phyloP scores from a whole-genome alignment of 805 yeast genomes.

The Lachancea sp. region DNA sequence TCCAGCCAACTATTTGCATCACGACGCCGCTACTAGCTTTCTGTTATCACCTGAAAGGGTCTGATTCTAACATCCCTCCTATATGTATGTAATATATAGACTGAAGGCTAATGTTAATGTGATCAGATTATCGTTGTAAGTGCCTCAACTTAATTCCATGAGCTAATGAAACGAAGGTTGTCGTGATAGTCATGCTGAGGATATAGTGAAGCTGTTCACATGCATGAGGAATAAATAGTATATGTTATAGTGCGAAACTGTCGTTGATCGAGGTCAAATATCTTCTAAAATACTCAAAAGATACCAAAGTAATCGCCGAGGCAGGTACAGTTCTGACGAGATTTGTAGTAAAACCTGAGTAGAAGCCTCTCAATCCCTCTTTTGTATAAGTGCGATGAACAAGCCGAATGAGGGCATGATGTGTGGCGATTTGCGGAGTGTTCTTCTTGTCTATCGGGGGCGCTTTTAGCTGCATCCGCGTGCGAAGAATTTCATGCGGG shows the following conservation, averaged over 20 bases:
- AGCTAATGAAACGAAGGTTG: no score
- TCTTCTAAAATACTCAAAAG: constrained; percentile 74
- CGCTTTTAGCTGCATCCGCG: constrained; percentile 68
- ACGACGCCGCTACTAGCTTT: no score
- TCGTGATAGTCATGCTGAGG: no score
- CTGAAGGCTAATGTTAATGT: no score
- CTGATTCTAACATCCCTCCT: no score
- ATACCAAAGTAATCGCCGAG: constrained; percentile 87
- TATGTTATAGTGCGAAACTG: constrained; percentile 3
- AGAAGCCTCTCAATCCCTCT: constrained; percentile 80
- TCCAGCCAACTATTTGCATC: background rate
- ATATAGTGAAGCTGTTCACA: background rate
- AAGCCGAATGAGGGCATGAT: constrained; percentile 11
- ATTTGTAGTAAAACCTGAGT: constrained; percentile 83
- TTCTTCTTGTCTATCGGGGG: constrained; percentile 20
- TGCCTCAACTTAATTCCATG: no score
- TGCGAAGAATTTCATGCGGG: constrained; percentile 92
- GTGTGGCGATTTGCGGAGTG: background rate
- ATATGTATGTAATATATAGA: no score
- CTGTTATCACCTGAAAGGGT: no score
- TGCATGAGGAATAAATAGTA: background rate
- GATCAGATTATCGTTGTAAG: no score
- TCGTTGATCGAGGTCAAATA: constrained; percentile 34
- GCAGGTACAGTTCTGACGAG: constrained; percentile 90
- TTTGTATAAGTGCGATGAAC: constrained; percentile 31